Percentiles rank a stretch among this genome's conserved stretches.
Conservation (phyloP, 805 yeast genomes). For the Lipomyces lipofer region DNA sequence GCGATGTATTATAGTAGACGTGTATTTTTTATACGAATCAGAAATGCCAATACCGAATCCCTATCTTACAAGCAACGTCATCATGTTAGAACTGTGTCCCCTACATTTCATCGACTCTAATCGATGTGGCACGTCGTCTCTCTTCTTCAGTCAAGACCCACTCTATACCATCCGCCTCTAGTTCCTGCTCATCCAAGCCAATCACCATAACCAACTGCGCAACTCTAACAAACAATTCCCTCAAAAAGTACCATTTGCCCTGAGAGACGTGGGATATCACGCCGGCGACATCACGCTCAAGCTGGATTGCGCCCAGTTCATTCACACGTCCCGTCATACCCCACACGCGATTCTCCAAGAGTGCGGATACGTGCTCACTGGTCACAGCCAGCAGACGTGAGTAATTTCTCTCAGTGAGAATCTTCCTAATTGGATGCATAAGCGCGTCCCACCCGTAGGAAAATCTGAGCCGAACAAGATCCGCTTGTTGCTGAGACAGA, state of each 20-base stretch:
- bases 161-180: conserved; percentile 45
- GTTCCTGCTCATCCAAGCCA: conserved; percentile 75
- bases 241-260: conserved; percentile 65
- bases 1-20: too few relatives aligned
- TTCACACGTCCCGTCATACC: conserved; percentile 65
- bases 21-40: too few relatives aligned
- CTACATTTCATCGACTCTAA: conserved; percentile 46
- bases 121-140: conserved; percentile 58
- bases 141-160: conserved; percentile 84
- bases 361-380: conserved; percentile 55
- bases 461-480: conserved; percentile 44
- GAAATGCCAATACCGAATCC: too few relatives aligned
- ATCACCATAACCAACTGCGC: conserved; percentile 82
- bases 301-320: conserved; percentile 76
- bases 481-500: conserved; percentile 27
- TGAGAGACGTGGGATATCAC: conserved; percentile 68
- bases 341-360: conserved; percentile 70
- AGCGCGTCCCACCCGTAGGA: conserved; percentile 63
- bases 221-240: conserved; percentile 76
- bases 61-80: neutral
- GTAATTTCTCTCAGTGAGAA: conserved; percentile 57
- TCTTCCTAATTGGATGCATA: conserved; percentile 63
- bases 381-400: conserved; percentile 49
- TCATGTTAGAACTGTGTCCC: neutral
- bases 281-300: conserved; percentile 77